phyloP scores from a whole-genome alignment of 2,329 filamentous ascomycete genomes.

The Pseudopyrenochaeta lycopersici region DNA sequence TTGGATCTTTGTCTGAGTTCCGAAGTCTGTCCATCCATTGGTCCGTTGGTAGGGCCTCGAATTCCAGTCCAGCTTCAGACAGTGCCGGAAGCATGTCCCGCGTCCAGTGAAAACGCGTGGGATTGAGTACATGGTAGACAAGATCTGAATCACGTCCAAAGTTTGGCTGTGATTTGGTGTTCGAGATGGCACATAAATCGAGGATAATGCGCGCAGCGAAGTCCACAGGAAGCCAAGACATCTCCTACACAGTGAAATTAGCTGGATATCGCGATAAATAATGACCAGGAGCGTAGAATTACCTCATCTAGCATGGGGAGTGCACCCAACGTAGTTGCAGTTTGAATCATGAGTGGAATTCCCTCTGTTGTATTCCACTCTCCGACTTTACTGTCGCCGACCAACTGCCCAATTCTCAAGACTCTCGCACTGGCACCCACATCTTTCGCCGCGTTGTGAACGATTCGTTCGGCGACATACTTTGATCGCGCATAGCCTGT shows the following conservation, averaged over 20 bases:
- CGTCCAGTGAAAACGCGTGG: slow-evolving; percentile 61
- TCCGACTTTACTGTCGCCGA: slow-evolving; percentile 57
- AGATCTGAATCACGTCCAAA: slow-evolving; percentile 22
- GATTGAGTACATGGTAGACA: slow-evolving; percentile 65
- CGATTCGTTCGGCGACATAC: slow-evolving; percentile 59
- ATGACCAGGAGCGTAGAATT: too few species aligned
- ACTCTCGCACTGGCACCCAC: slow-evolving; percentile 41
- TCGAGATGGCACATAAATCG: slow-evolving; percentile 2
- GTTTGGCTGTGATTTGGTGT: background rate
- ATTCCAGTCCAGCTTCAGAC: slow-evolving; percentile 50
- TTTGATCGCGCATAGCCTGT: slow-evolving; percentile 65
- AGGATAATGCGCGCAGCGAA: slow-evolving; percentile 50
- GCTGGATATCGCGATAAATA: too few species aligned
- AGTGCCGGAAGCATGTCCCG: slow-evolving; percentile 63
- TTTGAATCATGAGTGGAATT: slow-evolving; percentile 61
- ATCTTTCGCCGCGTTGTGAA: slow-evolving; percentile 30
- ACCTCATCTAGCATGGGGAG: slow-evolving; percentile 56
- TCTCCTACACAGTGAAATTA: slow-evolving; percentile 6
- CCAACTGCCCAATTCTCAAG: slow-evolving; percentile 57
- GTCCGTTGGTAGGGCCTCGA: slow-evolving; percentile 29
- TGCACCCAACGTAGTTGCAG: slow-evolving; percentile 56
- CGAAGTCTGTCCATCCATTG: slow-evolving; percentile 38
- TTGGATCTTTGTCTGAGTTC: slow-evolving; percentile 28
- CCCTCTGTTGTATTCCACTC: slow-evolving; percentile 62
- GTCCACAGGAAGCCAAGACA: slow-evolving; percentile 57